phyloP scores from a whole-genome alignment of 2,329 filamentous ascomycete species.

The Sporothrix pallida region DNA sequence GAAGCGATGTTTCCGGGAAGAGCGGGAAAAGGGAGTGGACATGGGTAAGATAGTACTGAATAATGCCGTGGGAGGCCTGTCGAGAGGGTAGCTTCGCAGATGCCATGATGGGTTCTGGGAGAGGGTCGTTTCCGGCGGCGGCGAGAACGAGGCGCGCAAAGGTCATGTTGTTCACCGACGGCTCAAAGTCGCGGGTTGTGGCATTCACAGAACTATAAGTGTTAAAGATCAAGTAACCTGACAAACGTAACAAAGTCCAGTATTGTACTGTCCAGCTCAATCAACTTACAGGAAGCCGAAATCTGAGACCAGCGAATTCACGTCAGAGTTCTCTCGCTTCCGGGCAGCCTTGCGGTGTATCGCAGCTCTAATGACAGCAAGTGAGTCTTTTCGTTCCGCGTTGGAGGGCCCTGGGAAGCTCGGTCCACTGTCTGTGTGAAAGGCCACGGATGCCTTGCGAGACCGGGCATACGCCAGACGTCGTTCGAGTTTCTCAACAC shows the following conservation, averaged over 20 bases:
- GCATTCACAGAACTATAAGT: slow-evolving; percentile 81
- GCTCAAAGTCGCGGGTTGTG: slow-evolving; percentile 90
- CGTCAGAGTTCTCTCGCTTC: slow-evolving; percentile 77
- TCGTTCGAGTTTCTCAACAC: slow-evolving; percentile 85
- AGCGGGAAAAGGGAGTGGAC: slow-evolving; percentile 81
- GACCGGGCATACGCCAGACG: slow-evolving; percentile 72
- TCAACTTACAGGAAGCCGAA: slow-evolving; percentile 81
- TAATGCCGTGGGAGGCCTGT: slow-evolving; percentile 68
- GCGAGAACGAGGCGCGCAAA: slow-evolving; percentile 88
- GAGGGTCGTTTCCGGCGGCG: slow-evolving; percentile 74
- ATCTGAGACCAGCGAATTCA: slow-evolving; percentile 90
- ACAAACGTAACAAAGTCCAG: not conserved
- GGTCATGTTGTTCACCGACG: slow-evolving; percentile 85
- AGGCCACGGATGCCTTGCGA: slow-evolving; percentile 71
- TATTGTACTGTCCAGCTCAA: not conserved
- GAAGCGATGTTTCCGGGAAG: slow-evolving; percentile 79
- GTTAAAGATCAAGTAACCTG: not conserved
- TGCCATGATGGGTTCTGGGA: slow-evolving; percentile 66
- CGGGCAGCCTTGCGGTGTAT: slow-evolving; percentile 69
- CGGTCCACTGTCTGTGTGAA: slow-evolving; percentile 68
- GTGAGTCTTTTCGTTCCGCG: slow-evolving; percentile 66
- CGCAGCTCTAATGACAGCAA: slow-evolving; percentile 65
- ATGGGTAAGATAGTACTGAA: slow-evolving; percentile 85
- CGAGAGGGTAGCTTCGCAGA: slow-evolving; percentile 68
- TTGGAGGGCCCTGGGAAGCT: slow-evolving; percentile 39